Base-by-base conservation (phyloP, 441 rosid species). In the Gossypium gossypioides region DNA sequence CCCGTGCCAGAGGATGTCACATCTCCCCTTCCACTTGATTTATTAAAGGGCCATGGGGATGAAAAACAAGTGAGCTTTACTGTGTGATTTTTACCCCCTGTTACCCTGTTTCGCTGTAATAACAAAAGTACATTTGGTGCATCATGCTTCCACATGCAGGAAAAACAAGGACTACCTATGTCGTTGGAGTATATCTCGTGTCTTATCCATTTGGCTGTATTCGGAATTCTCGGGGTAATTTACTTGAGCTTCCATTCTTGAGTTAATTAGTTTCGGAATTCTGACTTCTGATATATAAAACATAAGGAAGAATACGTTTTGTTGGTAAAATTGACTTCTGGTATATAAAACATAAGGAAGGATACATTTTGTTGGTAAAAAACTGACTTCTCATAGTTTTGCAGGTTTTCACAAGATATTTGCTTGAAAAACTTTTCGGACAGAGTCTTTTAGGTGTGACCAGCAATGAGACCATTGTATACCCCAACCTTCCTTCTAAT, bases 201-300 rank as follows among this genome's bases (percentile, higher is more conserved):
- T 56, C 87, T 91, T 16, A 24, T 84, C 68, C 85, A 91, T 86
- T 82, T 93, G 71, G 89, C 98, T 54, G 82, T 86, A 78, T 91
- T 91, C 72, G 97, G 95, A 61, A 90, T 93, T 84, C 87, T 91
- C 34, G 96, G 98, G 91, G 97, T 93, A 86, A 78, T 46, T 22
- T 58, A 16, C 42, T 18, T 10, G 16, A 63, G 63, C 61, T 59
- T 55, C 67, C 42, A 13, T 62, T 72, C 29, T 44, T 51, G 19
- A 16, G 37, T 44, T 60, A 59, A 25, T 29, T 60, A 5, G 57
- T 44, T 67, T 56, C 52, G 74, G 46, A 8, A 40, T 40, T 8
- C 46, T 40, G 46, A 40, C 46, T 40, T 40, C 3, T 40, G 46
- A 40, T 40, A 40, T 40, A 40, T 56, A 6, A 46, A 48, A 66